Evolutionary conservation across 345 rosid genomes (phyloP).

Genomic region (Rhizophora mangle): DNA sequence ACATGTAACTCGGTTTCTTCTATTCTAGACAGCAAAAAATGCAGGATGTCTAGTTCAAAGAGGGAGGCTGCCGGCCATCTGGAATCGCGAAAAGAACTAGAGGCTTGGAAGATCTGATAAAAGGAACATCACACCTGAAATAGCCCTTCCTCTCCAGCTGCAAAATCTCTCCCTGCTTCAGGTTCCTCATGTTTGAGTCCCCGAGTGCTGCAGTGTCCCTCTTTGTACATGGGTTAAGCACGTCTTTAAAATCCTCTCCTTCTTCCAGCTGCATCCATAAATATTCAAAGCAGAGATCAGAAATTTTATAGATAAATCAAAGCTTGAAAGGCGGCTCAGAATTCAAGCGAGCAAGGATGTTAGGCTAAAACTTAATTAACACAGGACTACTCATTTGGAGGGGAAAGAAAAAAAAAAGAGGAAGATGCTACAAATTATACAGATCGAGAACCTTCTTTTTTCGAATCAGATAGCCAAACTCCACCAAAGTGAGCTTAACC

Average conservation of each 20-base stretch:
- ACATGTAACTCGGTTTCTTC: too few species aligned
- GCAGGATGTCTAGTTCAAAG: neutral
- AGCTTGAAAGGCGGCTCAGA: too few species aligned
- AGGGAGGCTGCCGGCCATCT: conserved; percentile 61
- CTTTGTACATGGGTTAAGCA: conserved; percentile 67
- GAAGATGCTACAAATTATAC: too few species aligned
- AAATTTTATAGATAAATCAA: too few species aligned
- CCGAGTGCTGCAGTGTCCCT: conserved; percentile 70
- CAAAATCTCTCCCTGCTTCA: conserved; percentile 62
- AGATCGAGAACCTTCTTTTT: conserved; percentile 57
- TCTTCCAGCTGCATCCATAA: conserved; percentile 68
- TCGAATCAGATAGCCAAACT: conserved; percentile 60
- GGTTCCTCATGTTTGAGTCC: conserved; percentile 80
- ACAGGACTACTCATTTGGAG: too few species aligned
- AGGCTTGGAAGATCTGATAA: conserved; percentile 59
- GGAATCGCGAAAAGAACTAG: conserved; percentile 75
- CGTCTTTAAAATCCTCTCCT: conserved; percentile 66
- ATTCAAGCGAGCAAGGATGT: too few species aligned
- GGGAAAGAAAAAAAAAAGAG: too few species aligned
- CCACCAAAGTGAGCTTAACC: conserved; percentile 55
- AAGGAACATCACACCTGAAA: conserved; percentile 82
- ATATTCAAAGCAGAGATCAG: too few species aligned
- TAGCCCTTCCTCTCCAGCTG: conserved; percentile 97
- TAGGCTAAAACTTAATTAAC: too few species aligned
- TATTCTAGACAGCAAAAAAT: too few species aligned